Evolutionary conservation across 2,329 filamentous ascomycete species (phyloP), one percentile per base, ranked within the genome.

Genomic region (Diaporthe ampelina): DNA sequence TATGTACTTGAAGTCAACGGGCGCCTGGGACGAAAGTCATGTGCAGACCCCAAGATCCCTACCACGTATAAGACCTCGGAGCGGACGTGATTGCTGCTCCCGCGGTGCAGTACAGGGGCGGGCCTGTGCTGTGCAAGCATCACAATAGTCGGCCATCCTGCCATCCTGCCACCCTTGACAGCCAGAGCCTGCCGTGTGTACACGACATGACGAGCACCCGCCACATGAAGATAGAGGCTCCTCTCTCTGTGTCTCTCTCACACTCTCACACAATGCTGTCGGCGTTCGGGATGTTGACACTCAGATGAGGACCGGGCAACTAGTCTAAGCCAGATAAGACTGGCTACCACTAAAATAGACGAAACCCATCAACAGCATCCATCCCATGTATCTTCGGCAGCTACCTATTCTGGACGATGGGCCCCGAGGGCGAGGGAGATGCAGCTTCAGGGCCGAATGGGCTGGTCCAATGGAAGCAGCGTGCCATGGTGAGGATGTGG

Each of bases 341-440:
- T 35, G 63, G 45, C 63, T 67, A 67, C 63, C 29, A 67, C 63
- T 67, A 52, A 67, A 67, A 52, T 52, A 67, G 63, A 67, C 63
- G 45, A 67, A 67, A 67, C 63, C 32, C 69, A 71, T 61, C 68
- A 57, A 40, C 26, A 57, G 15, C 37, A 37, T 29, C 43, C 35
- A 32, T 52, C 29, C 43, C 35, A 32, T 52, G 37, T 58, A 13
- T 59, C 29, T 50, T 58, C 40, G 52, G 56, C 35, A 70, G 43
- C 29, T 43, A 67, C 63, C 63, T 67, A 52, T 40, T 40, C 45
- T 26, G 57, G 57, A n/a, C 15, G 32, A 37, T n/a, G 50, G 57
- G 32, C 43, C 17, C 57, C 37, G 57, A 37, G 26, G 29, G 26
- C 19, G 17, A 26, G n/a, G 32, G 63, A 54, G 8, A 37, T 52